Conservation (phyloP, 306 rosid genomes). For the Acacia acuminata region DNA sequence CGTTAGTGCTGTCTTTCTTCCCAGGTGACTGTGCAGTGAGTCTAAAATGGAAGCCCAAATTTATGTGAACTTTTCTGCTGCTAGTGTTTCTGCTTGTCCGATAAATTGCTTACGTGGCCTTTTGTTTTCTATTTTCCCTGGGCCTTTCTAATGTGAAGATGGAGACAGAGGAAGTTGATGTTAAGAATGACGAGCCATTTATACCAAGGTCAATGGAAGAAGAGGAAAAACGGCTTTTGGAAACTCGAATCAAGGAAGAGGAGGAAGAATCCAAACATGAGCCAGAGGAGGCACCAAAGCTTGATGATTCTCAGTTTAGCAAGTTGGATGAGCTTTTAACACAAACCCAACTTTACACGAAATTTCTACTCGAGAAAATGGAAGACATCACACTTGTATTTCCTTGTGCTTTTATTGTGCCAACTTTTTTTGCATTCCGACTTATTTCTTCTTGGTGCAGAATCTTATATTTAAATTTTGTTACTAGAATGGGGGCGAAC, state of each 20-base stretch:
- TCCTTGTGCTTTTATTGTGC: conserved; percentile 16
- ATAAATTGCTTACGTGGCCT: conserved; percentile 9
- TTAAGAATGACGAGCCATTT: conserved; percentile 48
- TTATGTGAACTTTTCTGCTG: conserved; percentile 8
- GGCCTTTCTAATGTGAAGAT: conserved; percentile 33
- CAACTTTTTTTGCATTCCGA: neutral
- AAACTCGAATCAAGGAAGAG: conserved; percentile 66
- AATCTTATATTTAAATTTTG: conserved; percentile 30
- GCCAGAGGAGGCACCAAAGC: conserved; percentile 35
- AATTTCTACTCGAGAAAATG: conserved; percentile 93
- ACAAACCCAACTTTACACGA: conserved; percentile 78
- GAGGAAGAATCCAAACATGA: conserved; percentile 33
- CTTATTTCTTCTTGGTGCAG: conserved; percentile 7
- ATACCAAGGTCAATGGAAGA: conserved; percentile 48
- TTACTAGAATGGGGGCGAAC: conserved; percentile 60
- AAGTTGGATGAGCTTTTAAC: conserved; percentile 91
- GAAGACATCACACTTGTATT: conserved; percentile 78
- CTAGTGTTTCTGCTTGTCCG: neutral
- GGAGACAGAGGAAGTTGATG: conserved; percentile 3
- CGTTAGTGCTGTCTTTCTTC: neutral
- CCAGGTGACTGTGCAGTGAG: neutral
- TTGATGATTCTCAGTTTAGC: conserved; percentile 68
- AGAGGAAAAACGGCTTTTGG: conserved; percentile 66
- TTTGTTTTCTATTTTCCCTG: neutral
- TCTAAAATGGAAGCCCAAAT: neutral